Percentiles rank a stretch among this genome's conserved stretches.
These are phyloP conservation scores for Primulina eburnea DNA, from an alignment of 257 asterid genomes.

Conservation along the genomic window DNA sequence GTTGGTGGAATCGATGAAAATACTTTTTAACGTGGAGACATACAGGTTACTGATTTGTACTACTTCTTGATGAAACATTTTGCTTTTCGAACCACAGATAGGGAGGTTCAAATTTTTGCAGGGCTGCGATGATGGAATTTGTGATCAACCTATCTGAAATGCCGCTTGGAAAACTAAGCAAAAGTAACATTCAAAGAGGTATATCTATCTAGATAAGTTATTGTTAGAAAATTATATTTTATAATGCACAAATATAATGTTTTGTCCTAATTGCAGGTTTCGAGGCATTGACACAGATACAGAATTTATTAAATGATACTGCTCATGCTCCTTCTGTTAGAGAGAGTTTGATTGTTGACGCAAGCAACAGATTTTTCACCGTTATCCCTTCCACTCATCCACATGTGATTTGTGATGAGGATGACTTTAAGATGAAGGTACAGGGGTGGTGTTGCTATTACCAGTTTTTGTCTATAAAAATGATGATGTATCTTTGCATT, in stretches of 20 bases:
- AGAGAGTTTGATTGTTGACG: constrained; percentile 77
- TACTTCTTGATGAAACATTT: constrained; percentile 11
- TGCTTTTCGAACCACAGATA: constrained; percentile 21
- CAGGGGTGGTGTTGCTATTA: constrained; percentile 6
- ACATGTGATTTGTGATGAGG: constrained; percentile 79
- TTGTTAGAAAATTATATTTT: constrained; percentile 14
- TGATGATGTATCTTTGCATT: neutral
- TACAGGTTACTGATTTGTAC: constrained; percentile 64
- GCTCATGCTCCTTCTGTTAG: constrained; percentile 44
- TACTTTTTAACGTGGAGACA: constrained; percentile 91
- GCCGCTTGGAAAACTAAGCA: constrained; percentile 99
- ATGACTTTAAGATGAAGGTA: constrained; percentile 83
- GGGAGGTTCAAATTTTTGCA: constrained; percentile 33
- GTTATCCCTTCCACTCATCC: constrained; percentile 94
- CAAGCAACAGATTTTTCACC: constrained; percentile 95
- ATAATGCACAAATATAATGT: no score
- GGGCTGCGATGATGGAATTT: constrained; percentile 99
- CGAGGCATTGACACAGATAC: constrained; percentile 94
- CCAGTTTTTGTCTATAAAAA: neutral
- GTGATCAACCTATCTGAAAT: constrained; percentile 95
- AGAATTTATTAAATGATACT: constrained; percentile 52
- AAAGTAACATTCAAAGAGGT: constrained; percentile 88
- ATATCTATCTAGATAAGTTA: constrained; percentile 13
- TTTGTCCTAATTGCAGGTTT: constrained; percentile 56
- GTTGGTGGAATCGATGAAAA: constrained; percentile 75